Percentiles rank a stretch among this genome's conserved stretches.
phyloP scores from a whole-genome alignment of 345 rosid species.

The Kandelia obovata region DNA sequence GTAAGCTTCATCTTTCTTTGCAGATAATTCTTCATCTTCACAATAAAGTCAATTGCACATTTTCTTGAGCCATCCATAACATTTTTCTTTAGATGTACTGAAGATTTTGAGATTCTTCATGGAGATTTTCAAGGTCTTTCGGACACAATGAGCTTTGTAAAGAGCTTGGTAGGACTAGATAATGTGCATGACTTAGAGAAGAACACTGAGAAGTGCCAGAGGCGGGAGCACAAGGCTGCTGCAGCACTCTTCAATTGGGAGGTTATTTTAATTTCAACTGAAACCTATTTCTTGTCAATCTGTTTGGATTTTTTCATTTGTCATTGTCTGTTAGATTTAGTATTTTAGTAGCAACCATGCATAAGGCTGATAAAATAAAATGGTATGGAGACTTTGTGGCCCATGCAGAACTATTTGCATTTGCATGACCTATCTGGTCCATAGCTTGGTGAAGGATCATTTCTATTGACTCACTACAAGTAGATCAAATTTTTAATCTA shows the following conservation, averaged over 20 bases:
- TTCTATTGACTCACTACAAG: background rate
- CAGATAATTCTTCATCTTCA: slow-evolving; percentile 7
- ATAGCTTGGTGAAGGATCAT: background rate
- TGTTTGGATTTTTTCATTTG: background rate
- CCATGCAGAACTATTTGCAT: background rate
- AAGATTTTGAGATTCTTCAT: slow-evolving; percentile 88
- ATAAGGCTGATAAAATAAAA: background rate
- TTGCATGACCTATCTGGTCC: background rate
- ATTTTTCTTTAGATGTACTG: slow-evolving; percentile 39
- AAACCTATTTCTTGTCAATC: background rate
- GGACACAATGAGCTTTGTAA: slow-evolving; percentile 74
- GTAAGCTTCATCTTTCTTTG: slow-evolving; percentile 43
- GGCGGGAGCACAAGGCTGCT: slow-evolving; percentile 91
- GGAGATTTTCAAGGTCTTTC: slow-evolving; percentile 83
- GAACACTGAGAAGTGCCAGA: slow-evolving; percentile 61
- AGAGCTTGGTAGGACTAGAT: slow-evolving; percentile 72
- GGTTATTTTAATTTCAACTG: slow-evolving; percentile 38
- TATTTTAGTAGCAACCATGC: background rate
- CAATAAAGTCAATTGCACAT: background rate
- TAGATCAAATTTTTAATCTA: no score
- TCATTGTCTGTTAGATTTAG: background rate
- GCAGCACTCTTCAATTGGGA: slow-evolving; percentile 93
- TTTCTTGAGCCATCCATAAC: slow-evolving; percentile 3
- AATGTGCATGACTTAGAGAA: slow-evolving; percentile 46
- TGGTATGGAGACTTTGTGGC: no score